A percentile compares a stretch with the other conserved stretches of the same genome.
Evolutionary conservation across 1,284 basidiomycete species (phyloP).

Genomic region (Ustilago shanxiensis): DNA sequence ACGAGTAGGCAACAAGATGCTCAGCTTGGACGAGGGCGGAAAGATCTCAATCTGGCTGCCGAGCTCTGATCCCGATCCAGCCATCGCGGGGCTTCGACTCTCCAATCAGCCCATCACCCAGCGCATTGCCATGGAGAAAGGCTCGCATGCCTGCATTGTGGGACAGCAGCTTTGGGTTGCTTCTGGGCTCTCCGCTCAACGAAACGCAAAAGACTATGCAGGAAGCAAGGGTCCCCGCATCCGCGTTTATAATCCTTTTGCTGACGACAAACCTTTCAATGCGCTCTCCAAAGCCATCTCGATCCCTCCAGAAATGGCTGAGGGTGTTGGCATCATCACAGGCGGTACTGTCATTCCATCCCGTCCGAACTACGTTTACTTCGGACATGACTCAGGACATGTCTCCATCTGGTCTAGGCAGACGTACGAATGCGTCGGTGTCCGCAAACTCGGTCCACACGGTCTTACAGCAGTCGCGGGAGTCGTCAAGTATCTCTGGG

Average conservation of each 20-base stretch:
- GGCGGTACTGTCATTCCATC: constrained; percentile 83
- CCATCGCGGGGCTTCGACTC: constrained; percentile 38
- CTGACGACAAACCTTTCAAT: constrained; percentile 65
- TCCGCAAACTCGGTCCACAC: constrained; percentile 47
- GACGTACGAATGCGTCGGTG: constrained; percentile 51
- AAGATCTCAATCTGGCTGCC: constrained; percentile 67
- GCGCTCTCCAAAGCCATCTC: constrained; percentile 54
- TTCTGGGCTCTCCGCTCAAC: constrained; percentile 25
- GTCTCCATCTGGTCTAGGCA: constrained; percentile 58
- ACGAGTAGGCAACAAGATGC: constrained; percentile 59
- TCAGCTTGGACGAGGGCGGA: constrained; percentile 65
- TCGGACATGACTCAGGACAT: constrained; percentile 93
- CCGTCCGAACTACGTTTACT: constrained; percentile 78
- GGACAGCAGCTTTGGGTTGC: constrained; percentile 67
- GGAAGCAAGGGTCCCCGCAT: constrained; percentile 47
- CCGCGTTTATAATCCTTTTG: constrained; percentile 66
- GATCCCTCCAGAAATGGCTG: constrained; percentile 72
- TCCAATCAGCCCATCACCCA: constrained; percentile 60
- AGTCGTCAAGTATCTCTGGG: constrained; percentile 77
- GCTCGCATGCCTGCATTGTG: constrained; percentile 48
- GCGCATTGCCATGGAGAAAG: constrained; percentile 63
- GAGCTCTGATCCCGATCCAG: constrained; percentile 32
- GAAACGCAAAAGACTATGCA: constrained; percentile 29
- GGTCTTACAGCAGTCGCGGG: constrained; percentile 62
- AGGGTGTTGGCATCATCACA: constrained; percentile 83